These are phyloP conservation scores for Trichophaea hybrida DNA, from an alignment of 2,329 filamentous ascomycete genomes.

Conservation along the genomic window DNA sequence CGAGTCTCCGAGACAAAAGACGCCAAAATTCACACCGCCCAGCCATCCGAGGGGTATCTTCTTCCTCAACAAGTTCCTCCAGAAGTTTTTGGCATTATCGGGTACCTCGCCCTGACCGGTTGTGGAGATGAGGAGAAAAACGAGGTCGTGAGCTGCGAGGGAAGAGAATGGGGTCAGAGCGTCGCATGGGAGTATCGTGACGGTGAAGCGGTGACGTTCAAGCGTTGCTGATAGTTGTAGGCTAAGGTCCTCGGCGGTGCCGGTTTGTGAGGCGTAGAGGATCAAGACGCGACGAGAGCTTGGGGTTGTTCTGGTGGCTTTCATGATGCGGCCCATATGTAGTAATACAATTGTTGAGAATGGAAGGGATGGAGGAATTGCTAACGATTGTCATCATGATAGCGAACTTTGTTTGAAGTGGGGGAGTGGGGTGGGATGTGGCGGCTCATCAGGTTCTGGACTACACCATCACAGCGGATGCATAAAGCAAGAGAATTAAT, in stretches of 20 bases:
- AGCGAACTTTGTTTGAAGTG: too few relatives aligned
- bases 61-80: slow-evolving; percentile 69
- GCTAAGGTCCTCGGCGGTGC: slow-evolving; percentile 82
- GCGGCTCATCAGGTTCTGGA: too few relatives aligned
- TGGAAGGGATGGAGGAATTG: not conserved
- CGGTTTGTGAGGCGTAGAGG: slow-evolving; percentile 88
- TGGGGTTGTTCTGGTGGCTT: not conserved
- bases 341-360: too few relatives aligned
- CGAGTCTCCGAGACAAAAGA: slow-evolving; percentile 85
- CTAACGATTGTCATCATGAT: not conserved
- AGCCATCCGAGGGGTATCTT: slow-evolving; percentile 60
- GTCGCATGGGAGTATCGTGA: slow-evolving; percentile 52
- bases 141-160: slow-evolving; percentile 37
- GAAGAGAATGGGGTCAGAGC: slow-evolving; percentile 43
- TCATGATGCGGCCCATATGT: too few relatives aligned
- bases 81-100: slow-evolving; percentile 65
- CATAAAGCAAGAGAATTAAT: too few relatives aligned
- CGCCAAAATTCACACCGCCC: slow-evolving; percentile 55
- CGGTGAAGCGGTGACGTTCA: slow-evolving; percentile 65
- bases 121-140: slow-evolving; percentile 75
- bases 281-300: slow-evolving; percentile 31
- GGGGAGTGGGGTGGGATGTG: too few relatives aligned
- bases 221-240: slow-evolving; percentile 63
- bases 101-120: slow-evolving; percentile 92
- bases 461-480: too few relatives aligned